A percentile compares a stretch with the other conserved stretches of the same genome.
Conservation (phyloP, 129 eudicot species). For the Cynara cardunculus region DNA sequence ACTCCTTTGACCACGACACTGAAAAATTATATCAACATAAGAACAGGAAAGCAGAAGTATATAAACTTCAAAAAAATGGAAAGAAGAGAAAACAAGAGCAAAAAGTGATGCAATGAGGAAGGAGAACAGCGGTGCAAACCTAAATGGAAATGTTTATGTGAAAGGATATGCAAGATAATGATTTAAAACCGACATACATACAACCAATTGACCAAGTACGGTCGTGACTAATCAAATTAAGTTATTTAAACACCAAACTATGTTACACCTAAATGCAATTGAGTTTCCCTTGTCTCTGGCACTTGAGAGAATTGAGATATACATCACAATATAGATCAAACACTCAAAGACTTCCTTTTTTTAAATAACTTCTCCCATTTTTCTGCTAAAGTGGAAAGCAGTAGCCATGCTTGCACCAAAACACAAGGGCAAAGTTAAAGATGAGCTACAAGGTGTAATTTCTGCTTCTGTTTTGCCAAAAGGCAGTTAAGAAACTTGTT, state of each 20-base stretch:
- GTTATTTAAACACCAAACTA: not conserved
- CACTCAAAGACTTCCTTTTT: too few species aligned
- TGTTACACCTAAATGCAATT: not conserved
- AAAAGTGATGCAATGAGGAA: not conserved
- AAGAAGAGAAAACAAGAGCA: not conserved
- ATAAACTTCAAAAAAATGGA: not conserved
- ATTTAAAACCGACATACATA: not conserved
- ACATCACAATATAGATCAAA: too few species aligned
- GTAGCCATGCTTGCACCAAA: too few species aligned
- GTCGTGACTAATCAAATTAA: not conserved
- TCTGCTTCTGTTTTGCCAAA: too few species aligned
- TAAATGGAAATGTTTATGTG: not conserved
- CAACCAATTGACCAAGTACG: not conserved
- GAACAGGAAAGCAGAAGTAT: constrained; percentile 9
- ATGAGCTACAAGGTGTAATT: too few species aligned
- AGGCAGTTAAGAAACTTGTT: too few species aligned
- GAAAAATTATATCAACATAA: constrained; percentile 1
- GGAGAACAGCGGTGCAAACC: not conserved
- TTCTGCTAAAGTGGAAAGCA: too few species aligned
- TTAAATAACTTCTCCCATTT: too few species aligned
- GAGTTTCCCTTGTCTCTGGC: not conserved
- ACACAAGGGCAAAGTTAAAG: too few species aligned
- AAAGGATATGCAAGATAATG: not conserved
- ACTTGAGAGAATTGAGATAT: too few species aligned
- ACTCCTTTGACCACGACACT: constrained; percentile 87